These are phyloP conservation scores for Boletus pseudopeckii DNA, from an alignment of 768 basidiomycete species.

Conservation along the genomic window DNA sequence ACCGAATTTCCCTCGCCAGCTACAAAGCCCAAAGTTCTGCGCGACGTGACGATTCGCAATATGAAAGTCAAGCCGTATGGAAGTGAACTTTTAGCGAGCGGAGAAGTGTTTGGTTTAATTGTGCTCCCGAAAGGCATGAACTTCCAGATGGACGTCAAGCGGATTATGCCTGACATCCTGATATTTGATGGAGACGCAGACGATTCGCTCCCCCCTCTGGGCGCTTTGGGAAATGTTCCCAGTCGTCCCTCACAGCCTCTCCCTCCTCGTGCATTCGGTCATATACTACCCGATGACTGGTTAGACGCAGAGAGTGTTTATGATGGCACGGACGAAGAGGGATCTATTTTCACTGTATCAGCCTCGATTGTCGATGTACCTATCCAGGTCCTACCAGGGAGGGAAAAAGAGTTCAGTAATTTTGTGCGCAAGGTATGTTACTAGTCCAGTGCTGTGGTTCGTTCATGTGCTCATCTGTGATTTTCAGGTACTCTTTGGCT, in stretches of 20 bases:
- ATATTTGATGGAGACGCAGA: constrained; percentile 73
- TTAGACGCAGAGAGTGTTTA: constrained; percentile 43
- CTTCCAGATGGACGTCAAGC: constrained; percentile 57
- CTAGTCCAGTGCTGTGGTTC: not conserved
- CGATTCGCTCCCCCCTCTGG: constrained; percentile 13
- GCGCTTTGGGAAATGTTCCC: constrained; percentile 34
- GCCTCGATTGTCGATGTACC: constrained; percentile 73
- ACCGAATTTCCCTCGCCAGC: constrained; percentile 63
- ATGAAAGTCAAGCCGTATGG: constrained; percentile 64
- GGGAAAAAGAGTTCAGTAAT: constrained; percentile 69
- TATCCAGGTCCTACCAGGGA: constrained; percentile 71
- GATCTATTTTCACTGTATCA: constrained; percentile 53
- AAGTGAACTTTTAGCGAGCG: constrained; percentile 59
- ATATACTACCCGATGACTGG: constrained; percentile 72
- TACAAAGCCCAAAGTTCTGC: constrained; percentile 62
- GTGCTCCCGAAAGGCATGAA: constrained; percentile 70
- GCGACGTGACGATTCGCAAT: constrained; percentile 67
- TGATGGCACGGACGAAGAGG: constrained; percentile 45
- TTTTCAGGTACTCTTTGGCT: constrained; percentile 62
- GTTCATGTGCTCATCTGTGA: not conserved
- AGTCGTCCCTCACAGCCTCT: constrained; percentile 60
- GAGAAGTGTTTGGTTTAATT: constrained; percentile 59
- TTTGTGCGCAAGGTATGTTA: constrained; percentile 72
- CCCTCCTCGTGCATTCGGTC: constrained; percentile 72
- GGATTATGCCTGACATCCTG: constrained; percentile 71